Base-by-base conservation (phyloP, 208 protist species). In the Hexamita inflata region DNA sequence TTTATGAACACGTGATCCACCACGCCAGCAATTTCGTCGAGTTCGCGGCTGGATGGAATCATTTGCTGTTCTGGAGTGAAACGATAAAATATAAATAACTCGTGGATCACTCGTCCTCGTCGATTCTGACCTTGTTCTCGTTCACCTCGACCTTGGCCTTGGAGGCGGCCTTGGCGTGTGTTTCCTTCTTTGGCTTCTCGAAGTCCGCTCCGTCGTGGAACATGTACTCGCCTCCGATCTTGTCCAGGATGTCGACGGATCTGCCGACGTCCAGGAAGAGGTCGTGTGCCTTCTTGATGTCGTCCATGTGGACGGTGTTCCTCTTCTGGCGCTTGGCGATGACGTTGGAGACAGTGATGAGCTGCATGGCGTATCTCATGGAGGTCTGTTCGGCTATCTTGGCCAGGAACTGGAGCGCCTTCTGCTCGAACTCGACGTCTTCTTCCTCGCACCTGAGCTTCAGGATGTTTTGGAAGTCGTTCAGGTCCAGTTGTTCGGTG, bases 261-360 rank as follows among this genome's bases (percentile, higher is more conserved):
- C 90, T 74, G n/a, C 86, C 88, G 24, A 97, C 87, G 81, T 98
- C 95, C 59, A 94, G 88, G 86, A 98, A 99, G 35, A 99, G 89
- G 58, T 83, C 77, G 83, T 98, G 98, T 9, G 96, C 92, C 35
- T 87, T 88, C 59, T 92, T 90, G 74, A 98, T 89, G 81, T 99
- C 95, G 34, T 90, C 83, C 26, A 93, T 85, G 24, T 89, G 89
- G 13, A 99, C 94, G 38, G 87, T 85, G 11, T 87, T 86, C 15
- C 85, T 67, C 64, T 84, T 60, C 58, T 61, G 76, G 15, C 62
- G 38, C 58, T 87, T 83, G 39, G 89, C 86, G 11, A 96, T 91
- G n/a, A 98, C 80, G 70, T 87, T 88, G 1, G 93, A 84, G 0
- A 94, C 92, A 0, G 94, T 97, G 0, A 81, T 1, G 24, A 81